Percentiles rank a stretch among this genome's conserved stretches.
These are phyloP conservation scores for Oehlia diaphana DNA, from an alignment of 192 early-diverging fungal species.

Conservation along the genomic window DNA sequence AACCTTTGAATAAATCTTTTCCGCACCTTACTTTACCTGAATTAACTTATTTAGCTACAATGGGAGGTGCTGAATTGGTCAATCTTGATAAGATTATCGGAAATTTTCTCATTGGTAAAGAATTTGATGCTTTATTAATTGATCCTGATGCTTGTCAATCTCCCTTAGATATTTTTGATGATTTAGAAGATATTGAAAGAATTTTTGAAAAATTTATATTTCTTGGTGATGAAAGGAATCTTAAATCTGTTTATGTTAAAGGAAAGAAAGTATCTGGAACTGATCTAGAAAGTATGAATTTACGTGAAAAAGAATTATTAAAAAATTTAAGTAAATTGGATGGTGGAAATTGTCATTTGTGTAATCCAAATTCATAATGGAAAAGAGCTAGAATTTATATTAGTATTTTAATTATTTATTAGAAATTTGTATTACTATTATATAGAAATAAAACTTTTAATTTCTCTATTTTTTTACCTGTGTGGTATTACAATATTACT, in stretches of 20 bases:
- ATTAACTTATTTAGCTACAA: conserved; percentile 83
- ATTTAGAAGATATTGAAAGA: conserved; percentile 49
- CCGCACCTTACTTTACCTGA: conserved; percentile 66
- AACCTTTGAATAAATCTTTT: conserved; percentile 31
- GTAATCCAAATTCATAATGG: not conserved
- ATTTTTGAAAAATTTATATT: conserved; percentile 90
- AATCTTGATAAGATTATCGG: conserved; percentile 72
- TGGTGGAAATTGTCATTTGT: not conserved
- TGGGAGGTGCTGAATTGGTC: conserved; percentile 86
- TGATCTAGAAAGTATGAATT: not conserved
- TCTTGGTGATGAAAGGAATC: conserved; percentile 86
- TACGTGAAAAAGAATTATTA: not conserved
- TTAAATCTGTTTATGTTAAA: conserved; percentile 76
- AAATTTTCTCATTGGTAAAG: conserved; percentile 83
- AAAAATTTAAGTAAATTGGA: not conserved
- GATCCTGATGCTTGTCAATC: conserved; percentile 45
- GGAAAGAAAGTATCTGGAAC: conserved; percentile 58
- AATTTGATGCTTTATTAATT: conserved; percentile 90
- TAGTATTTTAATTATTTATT: too few relatives aligned
- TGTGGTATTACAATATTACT: too few relatives aligned
- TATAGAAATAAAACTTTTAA: too few relatives aligned
- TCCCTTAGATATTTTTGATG: conserved; percentile 65
- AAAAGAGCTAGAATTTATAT: too few relatives aligned
- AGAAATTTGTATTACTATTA: too few relatives aligned
- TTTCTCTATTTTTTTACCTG: too few relatives aligned